Base-by-base conservation (phyloP, 139 green algal genomes). In the Zygnema circumcarinatum region DNA sequence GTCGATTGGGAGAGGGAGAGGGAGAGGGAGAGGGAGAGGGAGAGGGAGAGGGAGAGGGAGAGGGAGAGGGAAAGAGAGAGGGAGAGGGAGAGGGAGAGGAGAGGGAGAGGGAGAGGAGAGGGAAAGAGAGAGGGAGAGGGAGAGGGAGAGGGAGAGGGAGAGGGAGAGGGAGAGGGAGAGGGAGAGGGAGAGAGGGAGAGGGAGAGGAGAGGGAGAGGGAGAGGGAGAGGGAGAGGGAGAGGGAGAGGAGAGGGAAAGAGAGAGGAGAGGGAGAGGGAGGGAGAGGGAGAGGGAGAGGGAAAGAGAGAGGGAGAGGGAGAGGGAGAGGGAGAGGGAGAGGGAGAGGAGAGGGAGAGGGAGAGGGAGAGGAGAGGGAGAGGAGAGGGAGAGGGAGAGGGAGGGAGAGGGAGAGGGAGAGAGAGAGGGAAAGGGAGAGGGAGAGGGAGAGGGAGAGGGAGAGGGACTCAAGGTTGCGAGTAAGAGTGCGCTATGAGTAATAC, bases 111-210 rank as follows among this genome's bases (percentile, higher is more conserved):
- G 16, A 11, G 69, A 78, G 69, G 7, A 40, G 69, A 41, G 69
- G 7, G 7, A 40, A 78, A 40, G 69, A 40, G 69, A 78, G 69
- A 40, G 69, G 69, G 7, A 40, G 16, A 40, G 16, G 11, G 16
- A 40, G 69, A 11, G 11, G 69, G 16, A 40, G 69, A 41, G 69
- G 69, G 69, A 41, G 69, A 40, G 69, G 16, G 36, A 11, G 69
- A 40, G 69, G 11, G 69, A 11, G 69, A 78, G 69, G 69, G 69
- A 40, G 36, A 40, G 69, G 69, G 69, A 78, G 69, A 11, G 69
- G 16, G 36, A 40, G 69, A 11, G 69, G 11, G 69, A 40, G 16
- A 40, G 36, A 40, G 16, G 69, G 16, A 78, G 69, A 40, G 16
- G 16, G 11, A 40, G 69, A 25, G 16, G 7, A 3, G 7, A 40